Base-by-base conservation (phyloP, 768 basidiomycete genomes). In the Agaricus bisporus region DNA sequence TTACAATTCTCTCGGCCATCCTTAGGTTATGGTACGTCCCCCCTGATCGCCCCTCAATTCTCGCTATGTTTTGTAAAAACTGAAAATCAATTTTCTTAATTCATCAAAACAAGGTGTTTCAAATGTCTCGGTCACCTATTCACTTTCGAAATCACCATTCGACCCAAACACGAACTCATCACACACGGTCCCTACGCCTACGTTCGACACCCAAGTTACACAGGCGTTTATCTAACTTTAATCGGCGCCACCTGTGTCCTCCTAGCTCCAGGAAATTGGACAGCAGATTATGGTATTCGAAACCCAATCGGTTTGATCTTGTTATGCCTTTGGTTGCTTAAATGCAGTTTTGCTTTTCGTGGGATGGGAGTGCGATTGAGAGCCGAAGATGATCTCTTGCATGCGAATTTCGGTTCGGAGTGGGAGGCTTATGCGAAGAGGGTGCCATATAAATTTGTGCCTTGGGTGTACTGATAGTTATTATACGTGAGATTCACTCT, bases 141-240 rank as follows among this genome's bases (percentile, higher is more conserved):
- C 61, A 76, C 74, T 0, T 75, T 75, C 52, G 72, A 75, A 45
- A 69, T 75, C 35, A 68, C 70, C 36, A 70, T 75, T 38, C 70
- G 66, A 8, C 66, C 66, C 0, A 63, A 70, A 50, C 75, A 76
- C 57, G 62, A 66, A 50, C 69, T 76, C 41, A 62, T 76, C 50
- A 75, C 70, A 1, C 58, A 64, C n/a, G 74, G 73, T 0, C 75
- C 73, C 1, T 76, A 76, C 46, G 62, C 71, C n/a, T 68, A 69
- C 65, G 70, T 73, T 8, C 69, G 75, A 39, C 75, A 76, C 58
- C 75, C 74, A 38, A 68, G 71, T 59, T 76, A 76, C 56, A 67
- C 70, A 8, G 73, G 70, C n/a, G 65, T 71, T 25, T 70, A 67
- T 51, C 63, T 71, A 44, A 71, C 69, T 5, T 62, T 73, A 5